Conservation (phyloP, 306 rosid genomes). For the Quercus bicolor region DNA sequence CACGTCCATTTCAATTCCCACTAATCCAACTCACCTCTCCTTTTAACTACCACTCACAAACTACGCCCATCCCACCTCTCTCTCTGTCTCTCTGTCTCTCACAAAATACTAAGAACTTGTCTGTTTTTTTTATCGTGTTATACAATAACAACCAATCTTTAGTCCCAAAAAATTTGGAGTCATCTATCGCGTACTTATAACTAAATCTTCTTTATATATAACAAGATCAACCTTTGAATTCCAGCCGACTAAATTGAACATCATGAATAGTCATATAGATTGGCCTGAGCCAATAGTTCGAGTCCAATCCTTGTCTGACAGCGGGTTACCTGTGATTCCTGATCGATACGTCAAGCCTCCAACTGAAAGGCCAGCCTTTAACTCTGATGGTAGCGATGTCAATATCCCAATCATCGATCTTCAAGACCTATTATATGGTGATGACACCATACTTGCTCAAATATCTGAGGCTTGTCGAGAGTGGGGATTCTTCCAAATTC, state of each 20-base stretch:
- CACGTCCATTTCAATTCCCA: slow-evolving; percentile 36
- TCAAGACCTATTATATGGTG: slow-evolving; percentile 5
- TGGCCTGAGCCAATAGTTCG: slow-evolving; percentile 93
- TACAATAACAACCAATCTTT: too few species aligned
- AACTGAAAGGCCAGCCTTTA: slow-evolving; percentile 34
- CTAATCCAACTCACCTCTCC: not conserved
- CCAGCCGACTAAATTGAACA: not conserved
- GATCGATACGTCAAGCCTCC: slow-evolving; percentile 66
- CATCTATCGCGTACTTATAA: too few species aligned
- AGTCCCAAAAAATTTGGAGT: too few species aligned
- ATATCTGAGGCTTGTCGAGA: slow-evolving; percentile 46
- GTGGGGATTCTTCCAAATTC: slow-evolving; percentile 54
- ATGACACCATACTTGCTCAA: slow-evolving; percentile 10
- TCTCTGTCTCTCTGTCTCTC: not conserved
- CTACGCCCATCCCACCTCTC: not conserved
- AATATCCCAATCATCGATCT: slow-evolving; percentile 44
- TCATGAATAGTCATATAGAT: slow-evolving; percentile 39
- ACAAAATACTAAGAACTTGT: not conserved
- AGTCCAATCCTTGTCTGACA: slow-evolving; percentile 74
- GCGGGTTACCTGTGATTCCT: slow-evolving; percentile 42
- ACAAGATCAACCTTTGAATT: slow-evolving; percentile 17
- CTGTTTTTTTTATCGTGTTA: not conserved
- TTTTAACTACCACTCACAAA: slow-evolving; percentile 25
- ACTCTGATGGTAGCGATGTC: not conserved
- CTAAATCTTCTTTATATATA: not conserved